Base-by-base conservation (phyloP, 768 basidiomycete genomes). In the Mycena rosella region DNA sequence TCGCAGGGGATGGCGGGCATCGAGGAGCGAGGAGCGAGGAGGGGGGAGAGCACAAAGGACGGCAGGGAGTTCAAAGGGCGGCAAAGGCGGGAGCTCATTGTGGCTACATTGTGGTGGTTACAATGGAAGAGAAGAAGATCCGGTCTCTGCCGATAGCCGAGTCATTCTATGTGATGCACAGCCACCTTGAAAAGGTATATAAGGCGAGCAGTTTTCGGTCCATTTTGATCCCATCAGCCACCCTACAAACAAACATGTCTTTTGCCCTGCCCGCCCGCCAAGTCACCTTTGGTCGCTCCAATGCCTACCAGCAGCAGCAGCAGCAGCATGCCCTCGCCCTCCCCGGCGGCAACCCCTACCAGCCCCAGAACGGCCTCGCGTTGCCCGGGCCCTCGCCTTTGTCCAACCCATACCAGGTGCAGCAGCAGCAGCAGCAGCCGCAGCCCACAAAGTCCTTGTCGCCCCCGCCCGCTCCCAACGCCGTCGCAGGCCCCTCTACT, bases 201-300 rank as follows among this genome's bases (percentile, higher is more conserved):
- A 86, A 85, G 64, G 52, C 70, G 72, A 61, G 26, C 15, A 67
- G 70, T 78, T 73, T 73, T 74, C 60, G 66, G 65, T 75, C 72
- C 73, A 73, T 54, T 73, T 74, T 78, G 79, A 74, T 74, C 72
- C 77, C 78, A 78, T 74, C 72, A 73, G 74, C 72, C 71, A 80
- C 84, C 84, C 81, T 83, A 44, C 57, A 11, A 69, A 74, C 77
- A 60, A 65, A 58, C 53, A 87, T 86, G 85, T 85, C 85, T 73
- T 91, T 90, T 74, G 89, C 90, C 36, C 84, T 94, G 60, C 91
- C 92, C 69, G 87, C 92, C 67, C 92, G 92, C 74, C 92, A 91
- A 74, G 87, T 94, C 72, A 93, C 88, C 59, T 92, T 94, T 74
- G 91, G 89, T 61, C 88, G 92, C 65, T 81, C 91, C 56, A 88